A percentile compares a stretch with the other conserved stretches of the same genome.
These are phyloP conservation scores for Calonectria montana DNA, from an alignment of 2,329 filamentous ascomycete genomes.

Conservation along the genomic window DNA sequence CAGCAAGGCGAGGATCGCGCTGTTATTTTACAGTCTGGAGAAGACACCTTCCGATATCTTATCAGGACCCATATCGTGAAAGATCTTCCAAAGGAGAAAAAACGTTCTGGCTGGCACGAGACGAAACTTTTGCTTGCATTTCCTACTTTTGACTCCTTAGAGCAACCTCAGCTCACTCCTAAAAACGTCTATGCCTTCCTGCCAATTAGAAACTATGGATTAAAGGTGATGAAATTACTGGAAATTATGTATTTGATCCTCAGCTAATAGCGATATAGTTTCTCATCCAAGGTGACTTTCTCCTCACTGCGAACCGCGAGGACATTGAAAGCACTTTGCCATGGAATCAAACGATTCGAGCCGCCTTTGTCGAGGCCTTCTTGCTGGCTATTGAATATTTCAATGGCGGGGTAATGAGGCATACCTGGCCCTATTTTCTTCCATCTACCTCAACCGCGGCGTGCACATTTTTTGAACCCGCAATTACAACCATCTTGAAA, in stretches of 20 bases:
- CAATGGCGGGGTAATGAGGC: not conserved
- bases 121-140: not conserved
- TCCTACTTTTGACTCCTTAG: not conserved
- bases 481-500: not conserved
- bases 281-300: not conserved
- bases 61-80: not conserved
- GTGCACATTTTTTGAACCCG: not conserved
- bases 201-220: not conserved
- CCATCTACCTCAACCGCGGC: not conserved
- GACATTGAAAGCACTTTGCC: not conserved
- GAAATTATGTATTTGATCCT: not conserved
- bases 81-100: not conserved
- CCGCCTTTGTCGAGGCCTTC: not conserved
- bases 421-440: not conserved
- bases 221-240: not conserved
- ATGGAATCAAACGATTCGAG: not conserved
- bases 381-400: not conserved
- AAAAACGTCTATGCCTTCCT: not conserved
- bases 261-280: not conserved
- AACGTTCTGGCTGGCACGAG: not conserved
- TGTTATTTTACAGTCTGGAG: not conserved
- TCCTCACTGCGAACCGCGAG: not conserved
- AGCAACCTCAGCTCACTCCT: not conserved
- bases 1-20: not conserved
- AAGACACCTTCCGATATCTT: not conserved